phyloP scores from a whole-genome alignment of 208 protist genomes.

The Crithidia sp. region DNA sequence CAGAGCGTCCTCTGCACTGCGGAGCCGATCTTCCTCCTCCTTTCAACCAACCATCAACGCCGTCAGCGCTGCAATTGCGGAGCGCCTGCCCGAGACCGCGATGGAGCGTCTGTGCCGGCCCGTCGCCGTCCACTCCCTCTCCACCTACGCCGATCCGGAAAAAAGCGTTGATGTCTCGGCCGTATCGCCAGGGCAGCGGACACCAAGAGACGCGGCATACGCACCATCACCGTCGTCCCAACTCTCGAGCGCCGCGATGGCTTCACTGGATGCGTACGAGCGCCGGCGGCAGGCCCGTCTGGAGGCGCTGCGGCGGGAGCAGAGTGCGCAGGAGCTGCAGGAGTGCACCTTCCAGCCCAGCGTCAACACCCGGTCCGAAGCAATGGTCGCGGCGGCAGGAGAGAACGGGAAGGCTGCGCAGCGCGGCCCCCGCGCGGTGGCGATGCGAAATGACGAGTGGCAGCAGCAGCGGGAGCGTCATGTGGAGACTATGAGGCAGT shows the following conservation, averaged over 20 bases:
- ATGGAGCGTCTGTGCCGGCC: slow-evolving; percentile 53
- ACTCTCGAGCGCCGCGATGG: slow-evolving; percentile 37
- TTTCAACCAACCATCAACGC: slow-evolving; percentile 70
- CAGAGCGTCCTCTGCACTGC: not conserved
- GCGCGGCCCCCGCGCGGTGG: slow-evolving; percentile 30
- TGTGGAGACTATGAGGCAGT: slow-evolving; percentile 40
- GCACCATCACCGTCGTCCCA: slow-evolving; percentile 10
- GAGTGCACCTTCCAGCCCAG: slow-evolving; percentile 65
- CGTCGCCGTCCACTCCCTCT: slow-evolving; percentile 26
- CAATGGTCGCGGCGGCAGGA: not conserved
- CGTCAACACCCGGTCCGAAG: slow-evolving; percentile 3
- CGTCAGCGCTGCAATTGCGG: slow-evolving; percentile 73
- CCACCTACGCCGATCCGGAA: slow-evolving; percentile 21
- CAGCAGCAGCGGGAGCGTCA: slow-evolving; percentile 45
- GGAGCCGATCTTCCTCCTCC: not conserved
- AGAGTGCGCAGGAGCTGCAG: slow-evolving; percentile 36
- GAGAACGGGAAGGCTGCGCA: not conserved
- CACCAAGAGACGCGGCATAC: not conserved
- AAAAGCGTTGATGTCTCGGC: not conserved
- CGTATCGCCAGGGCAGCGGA: not conserved
- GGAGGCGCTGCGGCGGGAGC: slow-evolving; percentile 38
- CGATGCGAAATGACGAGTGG: slow-evolving; percentile 45
- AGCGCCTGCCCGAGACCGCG: slow-evolving; percentile 49
- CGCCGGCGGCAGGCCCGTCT: slow-evolving; percentile 51
- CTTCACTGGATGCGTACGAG: slow-evolving; percentile 48